Percentiles rank a stretch among this genome's conserved stretches.
phyloP scores from a whole-genome alignment of 768 basidiomycete genomes.

The Flagelloscypha sp. region DNA sequence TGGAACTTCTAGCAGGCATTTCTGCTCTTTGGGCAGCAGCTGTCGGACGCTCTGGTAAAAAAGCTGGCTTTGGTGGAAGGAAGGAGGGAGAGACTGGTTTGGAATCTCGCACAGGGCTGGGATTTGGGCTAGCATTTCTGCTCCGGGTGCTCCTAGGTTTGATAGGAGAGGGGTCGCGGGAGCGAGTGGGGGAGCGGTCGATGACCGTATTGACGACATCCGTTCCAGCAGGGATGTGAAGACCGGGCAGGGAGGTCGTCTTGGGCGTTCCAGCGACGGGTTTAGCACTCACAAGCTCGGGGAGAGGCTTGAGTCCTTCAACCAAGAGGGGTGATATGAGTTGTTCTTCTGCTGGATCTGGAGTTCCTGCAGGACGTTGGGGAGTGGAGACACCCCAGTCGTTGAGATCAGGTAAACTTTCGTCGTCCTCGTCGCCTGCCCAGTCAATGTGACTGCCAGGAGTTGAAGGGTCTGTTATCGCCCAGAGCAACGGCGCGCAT shows the following conservation, averaged over 20 bases:
- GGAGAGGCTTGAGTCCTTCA: constrained; percentile 52
- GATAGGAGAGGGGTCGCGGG: too few species aligned
- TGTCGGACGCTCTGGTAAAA: too few species aligned
- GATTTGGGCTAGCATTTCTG: too few species aligned
- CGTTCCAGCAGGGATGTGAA: too few species aligned
- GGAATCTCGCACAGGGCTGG: too few species aligned
- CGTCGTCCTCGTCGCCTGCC: constrained; percentile 82
- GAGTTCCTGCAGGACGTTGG: constrained; percentile 12
- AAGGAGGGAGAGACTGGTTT: too few species aligned
- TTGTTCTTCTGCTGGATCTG: constrained; percentile 23
- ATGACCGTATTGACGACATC: background rate
- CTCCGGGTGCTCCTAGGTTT: too few species aligned
- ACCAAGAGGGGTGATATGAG: constrained; percentile 63
- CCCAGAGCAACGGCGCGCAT: constrained; percentile 65
- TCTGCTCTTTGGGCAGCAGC: too few species aligned
- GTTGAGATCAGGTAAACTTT: constrained; percentile 70
- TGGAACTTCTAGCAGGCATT: too few species aligned
- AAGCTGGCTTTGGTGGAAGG: too few species aligned
- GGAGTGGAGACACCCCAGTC: constrained; percentile 71
- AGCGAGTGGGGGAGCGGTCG: background rate
- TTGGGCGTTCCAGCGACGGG: too few species aligned
- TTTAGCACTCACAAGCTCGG: constrained; percentile 30
- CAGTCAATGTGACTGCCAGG: constrained; percentile 81
- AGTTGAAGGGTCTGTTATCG: constrained; percentile 53
- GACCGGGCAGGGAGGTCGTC: too few species aligned